Base-by-base conservation (phyloP, 179 eudicot genomes). In the Amaranthus tricolor region DNA sequence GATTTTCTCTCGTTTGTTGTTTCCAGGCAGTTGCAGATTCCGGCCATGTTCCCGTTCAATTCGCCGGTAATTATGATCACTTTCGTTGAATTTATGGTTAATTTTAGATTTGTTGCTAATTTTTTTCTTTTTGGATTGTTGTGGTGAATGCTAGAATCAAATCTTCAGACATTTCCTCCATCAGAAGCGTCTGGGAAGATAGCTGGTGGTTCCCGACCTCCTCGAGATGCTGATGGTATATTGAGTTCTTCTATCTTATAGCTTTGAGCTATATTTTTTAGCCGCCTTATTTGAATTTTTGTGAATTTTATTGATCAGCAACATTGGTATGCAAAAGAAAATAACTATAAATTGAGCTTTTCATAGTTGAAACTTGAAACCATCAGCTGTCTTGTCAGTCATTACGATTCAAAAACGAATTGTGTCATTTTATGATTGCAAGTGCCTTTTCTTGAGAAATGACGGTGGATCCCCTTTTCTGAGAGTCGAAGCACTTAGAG, bases 211-310 rank as follows among this genome's bases (percentile, higher is more conserved):
- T 73, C 89, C 9, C 84, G 91, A 44, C 98, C 96, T 5, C 98
- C 96, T 71, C 92, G 94, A 14, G 98, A 93, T 81, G 98, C 98
- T 5, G 98, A 93, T 67, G 98, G 98, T 93, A 75, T 9, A 75
- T 71, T 62, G 51, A 40, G 63, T 31, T 60, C 55, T 55, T 50
- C 14, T 6, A 19, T 71, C 53, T 16, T 63, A 0, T 48, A 0
- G 17, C 13, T n/a, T 57, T 53, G 6, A 10, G 66, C 31, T 77
- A 40, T 5, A 59, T 52, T 58, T 6, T 11, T 13, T 66, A 9
- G 49, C 50, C 8, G 47, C 9, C 9, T 54, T 16, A 11, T 74
- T 52, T 21, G 1, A 24, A 7, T 52, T 6, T 61, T 16, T 9
- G 5, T 49, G 17, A 16, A 43, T 17, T 70, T 53, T 6, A n/a